These are phyloP conservation scores for Mychonastes homosphaera DNA, from an alignment of 139 green algal species.

Conservation along the genomic window DNA sequence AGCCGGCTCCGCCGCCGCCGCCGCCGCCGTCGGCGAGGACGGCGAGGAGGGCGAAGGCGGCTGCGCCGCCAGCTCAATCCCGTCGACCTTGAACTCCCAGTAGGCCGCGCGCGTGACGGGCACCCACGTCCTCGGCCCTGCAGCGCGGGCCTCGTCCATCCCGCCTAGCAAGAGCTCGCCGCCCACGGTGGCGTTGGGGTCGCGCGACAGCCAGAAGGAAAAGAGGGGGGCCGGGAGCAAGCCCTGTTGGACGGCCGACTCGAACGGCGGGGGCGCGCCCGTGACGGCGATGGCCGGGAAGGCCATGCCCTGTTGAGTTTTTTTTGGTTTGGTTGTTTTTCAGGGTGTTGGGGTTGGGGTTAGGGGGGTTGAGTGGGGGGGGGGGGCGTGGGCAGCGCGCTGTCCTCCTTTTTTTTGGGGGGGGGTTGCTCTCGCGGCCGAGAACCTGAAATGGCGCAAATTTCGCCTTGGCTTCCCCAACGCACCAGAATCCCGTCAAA, in stretches of 20 bases:
- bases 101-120: slow-evolving; percentile 77
- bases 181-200: slow-evolving; percentile 50
- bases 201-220: slow-evolving; percentile 86
- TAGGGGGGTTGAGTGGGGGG: background rate
- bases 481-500: slow-evolving; percentile 95
- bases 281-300: slow-evolving; percentile 86
- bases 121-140: slow-evolving; percentile 74
- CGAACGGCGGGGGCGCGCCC: slow-evolving; percentile 70
- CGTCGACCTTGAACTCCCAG: slow-evolving; percentile 92
- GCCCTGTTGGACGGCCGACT: slow-evolving; percentile 69
- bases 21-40: slow-evolving; percentile 8
- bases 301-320: slow-evolving; percentile 74
- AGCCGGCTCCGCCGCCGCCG: too few species aligned
- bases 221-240: slow-evolving; percentile 72
- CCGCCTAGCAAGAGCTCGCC: slow-evolving; percentile 93
- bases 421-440: background rate
- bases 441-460: background rate
- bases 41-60: too few species aligned
- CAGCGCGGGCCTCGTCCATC: slow-evolving; percentile 76
- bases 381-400: background rate
- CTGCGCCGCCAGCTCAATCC: slow-evolving; percentile 40
- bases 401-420: background rate
- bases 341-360: too few species aligned
- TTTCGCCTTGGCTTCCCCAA: background rate
- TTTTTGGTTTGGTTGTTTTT: too few species aligned